Evolutionary conservation across 2,329 filamentous ascomycete genomes (phyloP), one percentile per base, ranked within the genome.

Genomic region (Dryadomyces quercivorus): DNA sequence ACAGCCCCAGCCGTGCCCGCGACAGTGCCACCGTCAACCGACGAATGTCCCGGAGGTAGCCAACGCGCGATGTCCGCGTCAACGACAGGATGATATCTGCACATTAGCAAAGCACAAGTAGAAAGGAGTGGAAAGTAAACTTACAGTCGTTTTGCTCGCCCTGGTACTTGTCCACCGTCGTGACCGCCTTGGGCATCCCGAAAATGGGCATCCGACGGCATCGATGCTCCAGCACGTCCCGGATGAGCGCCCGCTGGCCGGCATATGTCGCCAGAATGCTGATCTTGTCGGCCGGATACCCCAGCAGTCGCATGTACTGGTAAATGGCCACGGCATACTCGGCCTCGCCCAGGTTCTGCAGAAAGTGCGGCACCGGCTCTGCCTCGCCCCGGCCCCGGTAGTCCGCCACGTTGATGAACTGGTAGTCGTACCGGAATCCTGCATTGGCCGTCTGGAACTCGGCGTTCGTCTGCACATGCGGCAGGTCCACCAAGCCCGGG

Each of bases 61-160:
- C 93, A 9, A 94, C 88, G 20, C 85, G 81, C 54, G 85, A 86
- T 13, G 94, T 97, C 58, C 93, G 82, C 15, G 90, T 93, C 49
- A 98, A 80, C 5, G 91, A 96, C 55, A 98, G 80, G 62, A 98
- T 95, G 61, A 98, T 82, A 64, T 96, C 88, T 93, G 55, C 13
- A 42, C 18, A 2, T 36, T 51, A 40, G 36, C 15, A 40, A n/a
- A n/a, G n/a, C n/a, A n/a, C n/a, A n/a, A n/a, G n/a, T n/a, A n/a
- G n/a, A n/a, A n/a, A n/a, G n/a, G n/a, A n/a, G n/a, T n/a, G n/a
- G n/a, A n/a, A n/a, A n/a, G 10, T 34, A 43, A 55, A 81, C 86
- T 77, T 77, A 93, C 88, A 97, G 65, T 98, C 93, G 69, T 98
- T 98, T 70, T 98, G 93, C 74, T 98, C 93, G 67, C 93, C 94